Evolutionary conservation across 1,139 yeast genomes (phyloP).

Genomic region (Lodderomyces orthopsilosis): DNA sequence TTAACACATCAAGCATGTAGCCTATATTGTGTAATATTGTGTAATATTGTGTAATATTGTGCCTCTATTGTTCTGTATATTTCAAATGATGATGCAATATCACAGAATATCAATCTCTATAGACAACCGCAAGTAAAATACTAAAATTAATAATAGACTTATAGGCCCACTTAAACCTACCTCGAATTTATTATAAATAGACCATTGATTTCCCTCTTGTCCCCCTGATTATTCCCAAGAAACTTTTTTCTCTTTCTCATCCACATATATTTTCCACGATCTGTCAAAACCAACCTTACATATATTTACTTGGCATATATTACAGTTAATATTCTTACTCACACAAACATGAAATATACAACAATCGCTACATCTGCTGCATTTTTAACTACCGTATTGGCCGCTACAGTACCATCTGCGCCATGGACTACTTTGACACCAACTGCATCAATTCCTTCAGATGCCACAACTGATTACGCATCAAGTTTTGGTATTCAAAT

Average conservation of each 20-base stretch:
- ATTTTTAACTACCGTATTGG: conserved; percentile 31
- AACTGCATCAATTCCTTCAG: conserved; percentile 46
- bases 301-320: neutral
- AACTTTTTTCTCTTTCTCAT: neutral
- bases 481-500: conserved; percentile 70
- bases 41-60: too few species aligned
- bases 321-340: neutral
- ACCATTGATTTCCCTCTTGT: neutral
- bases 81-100: too few species aligned
- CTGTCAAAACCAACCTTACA: neutral
- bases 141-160: too few species aligned
- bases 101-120: too few species aligned
- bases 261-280: neutral
- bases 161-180: too few species aligned
- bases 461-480: conserved; percentile 61
- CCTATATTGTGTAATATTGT: too few species aligned
- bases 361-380: conserved; percentile 20
- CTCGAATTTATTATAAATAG: neutral
- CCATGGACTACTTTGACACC: conserved; percentile 78
- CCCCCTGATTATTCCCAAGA: neutral
- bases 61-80: too few species aligned
- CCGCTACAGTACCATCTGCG: conserved; percentile 67
- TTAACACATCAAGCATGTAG: too few species aligned
- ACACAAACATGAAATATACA: conserved; percentile 23
- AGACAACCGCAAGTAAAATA: too few species aligned